These are phyloP conservation scores for Knoxia roxburghii DNA, from an alignment of 257 asterid species.

Conservation along the genomic window DNA sequence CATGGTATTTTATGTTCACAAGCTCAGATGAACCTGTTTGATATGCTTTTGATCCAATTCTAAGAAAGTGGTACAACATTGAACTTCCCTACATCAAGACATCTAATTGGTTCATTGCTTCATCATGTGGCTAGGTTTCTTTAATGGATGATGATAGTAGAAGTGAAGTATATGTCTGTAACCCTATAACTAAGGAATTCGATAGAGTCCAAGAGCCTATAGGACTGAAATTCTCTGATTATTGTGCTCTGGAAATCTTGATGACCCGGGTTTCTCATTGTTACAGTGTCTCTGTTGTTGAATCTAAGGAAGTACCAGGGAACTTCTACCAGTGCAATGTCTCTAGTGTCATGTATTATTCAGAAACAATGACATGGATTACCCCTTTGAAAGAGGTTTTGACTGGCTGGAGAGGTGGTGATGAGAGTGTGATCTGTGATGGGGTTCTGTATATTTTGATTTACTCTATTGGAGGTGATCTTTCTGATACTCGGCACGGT, in stretches of 20 bases:
- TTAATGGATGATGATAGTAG: no score
- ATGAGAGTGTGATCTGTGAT: constrained; percentile 75
- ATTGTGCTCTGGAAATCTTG: constrained; percentile 61
- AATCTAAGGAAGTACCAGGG: no score
- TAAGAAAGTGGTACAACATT: constrained; percentile 63
- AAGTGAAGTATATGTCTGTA: no score
- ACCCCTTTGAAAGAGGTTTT: constrained; percentile 51
- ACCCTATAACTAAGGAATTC: constrained; percentile 57
- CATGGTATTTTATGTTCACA: no score
- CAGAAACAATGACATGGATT: no score
- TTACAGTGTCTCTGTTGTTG: no score
- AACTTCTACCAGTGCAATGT: no score
- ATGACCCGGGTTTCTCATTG: constrained; percentile 32
- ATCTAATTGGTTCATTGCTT: no score
- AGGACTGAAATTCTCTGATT: constrained; percentile 59
- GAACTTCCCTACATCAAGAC: no score
- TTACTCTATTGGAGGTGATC: constrained; percentile 59
- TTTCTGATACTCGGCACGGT: constrained; percentile 58
- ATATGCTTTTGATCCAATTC: constrained; percentile 70
- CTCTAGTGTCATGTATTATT: no score
- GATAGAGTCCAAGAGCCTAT: constrained; percentile 48
- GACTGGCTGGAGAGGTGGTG: constrained; percentile 85
- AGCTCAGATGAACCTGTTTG: constrained; percentile 78
- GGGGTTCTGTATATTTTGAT: constrained; percentile 68
- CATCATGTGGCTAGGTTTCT: no score